Evolutionary conservation across 2,329 filamentous ascomycete species (phyloP), one percentile per base, ranked within the genome.

Genomic region (Sporothrix pseudoabietina): DNA sequence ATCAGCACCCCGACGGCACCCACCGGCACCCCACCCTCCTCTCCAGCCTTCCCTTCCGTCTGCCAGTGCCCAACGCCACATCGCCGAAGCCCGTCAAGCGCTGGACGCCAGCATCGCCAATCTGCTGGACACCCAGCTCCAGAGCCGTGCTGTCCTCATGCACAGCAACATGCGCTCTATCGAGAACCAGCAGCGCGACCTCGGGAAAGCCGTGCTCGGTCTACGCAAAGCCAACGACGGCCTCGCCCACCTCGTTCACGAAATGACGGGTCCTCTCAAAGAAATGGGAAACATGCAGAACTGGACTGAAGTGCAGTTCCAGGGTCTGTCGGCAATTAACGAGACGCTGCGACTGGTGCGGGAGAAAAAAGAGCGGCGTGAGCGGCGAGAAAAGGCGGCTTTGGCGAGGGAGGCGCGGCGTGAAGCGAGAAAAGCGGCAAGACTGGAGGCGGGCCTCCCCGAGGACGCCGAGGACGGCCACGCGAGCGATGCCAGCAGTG

Each of bases 281-380:
- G 92, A 94, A 84, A 84, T 94, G 75, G 92, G 92, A 32, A 90
- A 94, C 79, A 88, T 95, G 79, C 92, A 95, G 85, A 94, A 94
- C 80, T 96, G 92, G 92, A 92, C 92, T 30, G 93, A 96, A 86
- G 89, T 94, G 82, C 84, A 95, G 78, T 92, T 91, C 84, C 81
- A 88, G 74, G 88, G 90, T 76, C 89, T 92, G 76, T 76, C 91
- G 72, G 85, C 90, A 61, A 79, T 92, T 7, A 88, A 90, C 80
- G 89, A 91, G 84, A 91, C 89, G 57, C 79, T 91, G 77, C 82
- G 88, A 77, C 79, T 90, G 73, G 89, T 87, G 2, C 83, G 81
- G 69, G 79, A 79, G 66, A 79, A 69, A 8, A 78, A 61, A 10
- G 73, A 47, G 7, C 71, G 72, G 30, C 71, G 71, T 1, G 72